phyloP scores from a whole-genome alignment of 2,329 filamentous ascomycete species.

The Sporothrix inflata region DNA sequence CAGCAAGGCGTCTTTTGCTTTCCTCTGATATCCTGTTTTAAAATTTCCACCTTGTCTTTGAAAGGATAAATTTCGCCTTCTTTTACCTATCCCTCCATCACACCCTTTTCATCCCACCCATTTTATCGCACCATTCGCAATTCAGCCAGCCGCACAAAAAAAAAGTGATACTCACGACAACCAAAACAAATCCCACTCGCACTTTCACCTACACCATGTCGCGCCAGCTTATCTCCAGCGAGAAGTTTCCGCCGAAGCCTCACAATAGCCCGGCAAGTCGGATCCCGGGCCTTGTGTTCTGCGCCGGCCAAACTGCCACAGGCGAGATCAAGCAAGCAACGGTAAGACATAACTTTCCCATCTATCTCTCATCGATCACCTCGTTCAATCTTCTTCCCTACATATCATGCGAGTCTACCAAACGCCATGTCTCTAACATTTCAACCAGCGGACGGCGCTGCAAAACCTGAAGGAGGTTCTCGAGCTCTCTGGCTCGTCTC shows the following conservation, averaged over 20 bases:
- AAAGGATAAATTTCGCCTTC: not conserved
- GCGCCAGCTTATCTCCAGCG: conserved; percentile 51
- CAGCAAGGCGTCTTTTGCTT: not conserved
- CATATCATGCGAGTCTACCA: too few species aligned
- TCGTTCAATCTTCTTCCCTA: too few species aligned
- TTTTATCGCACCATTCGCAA: not conserved
- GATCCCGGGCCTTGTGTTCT: conserved; percentile 52
- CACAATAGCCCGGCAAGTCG: conserved; percentile 52
- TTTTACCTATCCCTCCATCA: not conserved
- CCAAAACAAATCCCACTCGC: not conserved
- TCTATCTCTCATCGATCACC: not conserved
- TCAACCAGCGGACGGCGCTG: conserved; percentile 55
- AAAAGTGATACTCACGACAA: not conserved
- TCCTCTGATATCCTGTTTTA: not conserved
- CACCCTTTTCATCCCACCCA: not conserved
- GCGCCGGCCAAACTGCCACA: conserved; percentile 53
- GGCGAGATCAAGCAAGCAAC: conserved; percentile 53
- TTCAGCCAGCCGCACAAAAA: too few species aligned
- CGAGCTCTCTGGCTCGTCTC: conserved; percentile 59
- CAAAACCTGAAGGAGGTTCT: conserved; percentile 63
- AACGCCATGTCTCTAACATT: not conserved
- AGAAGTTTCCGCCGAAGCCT: conserved; percentile 51
- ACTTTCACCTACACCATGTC: conserved; percentile 43
- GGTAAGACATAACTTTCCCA: conserved; percentile 37
- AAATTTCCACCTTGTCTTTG: not conserved